These are phyloP conservation scores for Heritiera fomes DNA, from an alignment of 345 rosid species.

Conservation along the genomic window DNA sequence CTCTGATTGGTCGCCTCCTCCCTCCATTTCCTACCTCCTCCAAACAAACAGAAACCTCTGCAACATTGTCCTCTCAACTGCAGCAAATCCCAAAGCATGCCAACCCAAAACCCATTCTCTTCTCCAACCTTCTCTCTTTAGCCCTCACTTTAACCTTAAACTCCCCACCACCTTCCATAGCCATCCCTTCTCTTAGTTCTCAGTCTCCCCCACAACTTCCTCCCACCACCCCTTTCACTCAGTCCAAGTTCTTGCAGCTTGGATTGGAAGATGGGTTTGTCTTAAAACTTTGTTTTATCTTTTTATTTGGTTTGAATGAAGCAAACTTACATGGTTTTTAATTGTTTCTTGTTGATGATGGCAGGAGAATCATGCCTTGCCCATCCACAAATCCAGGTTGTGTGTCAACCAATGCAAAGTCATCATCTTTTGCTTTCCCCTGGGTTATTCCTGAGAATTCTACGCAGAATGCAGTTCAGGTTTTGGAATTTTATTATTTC, in stretches of 20 bases:
- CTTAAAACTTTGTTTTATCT: background rate
- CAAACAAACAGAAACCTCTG: slow-evolving; percentile 3
- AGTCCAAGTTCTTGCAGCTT: slow-evolving; percentile 62
- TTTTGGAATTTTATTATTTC: slow-evolving; percentile 22
- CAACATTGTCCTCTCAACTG: slow-evolving; percentile 5
- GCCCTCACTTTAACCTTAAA: slow-evolving; percentile 56
- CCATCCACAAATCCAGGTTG: slow-evolving; percentile 91
- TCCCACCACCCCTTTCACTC: slow-evolving; percentile 80
- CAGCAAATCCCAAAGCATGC: slow-evolving; percentile 19
- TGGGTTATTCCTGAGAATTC: slow-evolving; percentile 59
- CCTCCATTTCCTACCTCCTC: slow-evolving; percentile 30
- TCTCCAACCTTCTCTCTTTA: slow-evolving; percentile 48
- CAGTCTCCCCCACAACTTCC: slow-evolving; percentile 37
- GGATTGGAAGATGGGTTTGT: slow-evolving; percentile 76
- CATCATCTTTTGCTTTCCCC: slow-evolving; percentile 83
- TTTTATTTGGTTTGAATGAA: background rate
- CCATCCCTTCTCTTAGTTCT: slow-evolving; percentile 70
- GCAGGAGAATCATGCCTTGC: slow-evolving; percentile 84
- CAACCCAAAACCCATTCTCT: slow-evolving; percentile 34
- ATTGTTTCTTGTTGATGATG: background rate
- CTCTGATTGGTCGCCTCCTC: slow-evolving; percentile 33
- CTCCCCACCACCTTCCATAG: slow-evolving; percentile 58
- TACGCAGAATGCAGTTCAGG: slow-evolving; percentile 55
- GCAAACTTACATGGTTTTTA: background rate
- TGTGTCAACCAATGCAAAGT: slow-evolving; percentile 82